Evolutionary conservation across 2,329 filamentous ascomycete species (phyloP).

Genomic region (Eurotiales sp.): DNA sequence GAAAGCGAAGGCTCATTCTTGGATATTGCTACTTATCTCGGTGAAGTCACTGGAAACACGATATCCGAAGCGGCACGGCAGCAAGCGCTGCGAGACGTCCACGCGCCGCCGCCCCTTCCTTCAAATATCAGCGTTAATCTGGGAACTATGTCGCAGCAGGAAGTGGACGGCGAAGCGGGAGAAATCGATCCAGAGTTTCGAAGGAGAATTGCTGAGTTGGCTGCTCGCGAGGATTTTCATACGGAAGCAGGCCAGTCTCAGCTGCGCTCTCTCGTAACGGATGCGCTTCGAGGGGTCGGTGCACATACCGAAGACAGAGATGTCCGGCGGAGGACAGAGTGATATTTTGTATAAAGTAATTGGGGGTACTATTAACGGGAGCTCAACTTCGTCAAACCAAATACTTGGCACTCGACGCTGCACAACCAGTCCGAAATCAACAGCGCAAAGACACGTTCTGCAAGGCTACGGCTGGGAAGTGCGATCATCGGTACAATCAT

Average conservation of each 20-base stretch:
- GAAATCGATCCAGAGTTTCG: conserved; percentile 79
- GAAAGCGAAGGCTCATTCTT: conserved; percentile 74
- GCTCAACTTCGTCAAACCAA: neutral
- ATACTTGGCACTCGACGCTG: neutral
- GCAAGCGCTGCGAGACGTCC: conserved; percentile 31
- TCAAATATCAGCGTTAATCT: conserved; percentile 74
- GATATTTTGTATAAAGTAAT: too few species aligned
- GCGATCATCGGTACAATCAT: neutral
- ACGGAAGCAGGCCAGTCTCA: conserved; percentile 75
- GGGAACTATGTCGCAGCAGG: conserved; percentile 63
- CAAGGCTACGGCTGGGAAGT: too few species aligned
- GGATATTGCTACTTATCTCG: conserved; percentile 69
- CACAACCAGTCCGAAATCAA: neutral
- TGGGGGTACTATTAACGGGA: neutral
- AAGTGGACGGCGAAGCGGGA: conserved; percentile 53
- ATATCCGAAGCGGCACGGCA: conserved; percentile 21
- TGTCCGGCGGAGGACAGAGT: conserved; percentile 60
- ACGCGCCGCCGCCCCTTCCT: conserved; percentile 62
- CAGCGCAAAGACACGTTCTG: neutral
- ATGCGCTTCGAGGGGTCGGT: conserved; percentile 68
- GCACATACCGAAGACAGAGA: conserved; percentile 59
- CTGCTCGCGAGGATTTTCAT: conserved; percentile 77
- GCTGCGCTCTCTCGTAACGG: conserved; percentile 72
- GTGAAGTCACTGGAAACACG: conserved; percentile 32
- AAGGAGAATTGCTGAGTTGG: conserved; percentile 82